These are phyloP conservation scores for Quercus alba DNA, from an alignment of 306 rosid species.

Conservation along the genomic window DNA sequence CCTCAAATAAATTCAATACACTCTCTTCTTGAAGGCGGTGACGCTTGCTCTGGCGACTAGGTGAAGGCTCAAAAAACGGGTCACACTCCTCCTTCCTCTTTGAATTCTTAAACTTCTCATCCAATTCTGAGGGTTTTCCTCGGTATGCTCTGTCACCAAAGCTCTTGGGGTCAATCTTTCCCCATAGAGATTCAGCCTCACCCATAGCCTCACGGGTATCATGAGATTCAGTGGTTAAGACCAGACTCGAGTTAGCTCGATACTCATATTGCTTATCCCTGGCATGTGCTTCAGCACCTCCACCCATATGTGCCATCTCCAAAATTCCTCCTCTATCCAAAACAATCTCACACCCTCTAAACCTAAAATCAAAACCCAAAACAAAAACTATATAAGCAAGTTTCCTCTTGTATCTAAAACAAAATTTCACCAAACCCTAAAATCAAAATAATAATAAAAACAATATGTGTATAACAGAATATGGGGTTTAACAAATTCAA, in stretches of 20 bases:
- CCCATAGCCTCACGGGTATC: slow-evolving; percentile 91
- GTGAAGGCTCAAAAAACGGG: slow-evolving; percentile 30
- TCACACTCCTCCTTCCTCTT: slow-evolving; percentile 58
- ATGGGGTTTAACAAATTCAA: no score
- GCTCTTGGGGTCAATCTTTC: slow-evolving; percentile 65
- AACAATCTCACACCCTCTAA: no score
- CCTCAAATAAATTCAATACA: slow-evolving; percentile 67
- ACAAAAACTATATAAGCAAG: no score
- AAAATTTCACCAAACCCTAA: no score
- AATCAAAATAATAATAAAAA: no score
- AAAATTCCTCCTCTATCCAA: not conserved
- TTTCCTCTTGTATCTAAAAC: no score
- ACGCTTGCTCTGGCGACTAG: slow-evolving; percentile 48
- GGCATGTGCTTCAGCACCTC: slow-evolving; percentile 98
- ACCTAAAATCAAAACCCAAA: no score
- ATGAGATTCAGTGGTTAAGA: slow-evolving; percentile 77
- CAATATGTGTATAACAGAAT: no score
- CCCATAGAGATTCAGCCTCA: slow-evolving; percentile 80
- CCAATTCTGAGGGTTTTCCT: slow-evolving; percentile 71
- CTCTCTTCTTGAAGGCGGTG: slow-evolving; percentile 73
- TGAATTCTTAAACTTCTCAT: slow-evolving; percentile 63
- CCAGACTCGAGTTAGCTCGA: slow-evolving; percentile 79
- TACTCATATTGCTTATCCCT: slow-evolving; percentile 92
- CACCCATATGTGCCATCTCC: slow-evolving; percentile 77
- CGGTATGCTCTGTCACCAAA: slow-evolving; percentile 77